Conservation (phyloP, 2,329 filamentous ascomycete species). For the Neofusicoccum parvum region DNA sequence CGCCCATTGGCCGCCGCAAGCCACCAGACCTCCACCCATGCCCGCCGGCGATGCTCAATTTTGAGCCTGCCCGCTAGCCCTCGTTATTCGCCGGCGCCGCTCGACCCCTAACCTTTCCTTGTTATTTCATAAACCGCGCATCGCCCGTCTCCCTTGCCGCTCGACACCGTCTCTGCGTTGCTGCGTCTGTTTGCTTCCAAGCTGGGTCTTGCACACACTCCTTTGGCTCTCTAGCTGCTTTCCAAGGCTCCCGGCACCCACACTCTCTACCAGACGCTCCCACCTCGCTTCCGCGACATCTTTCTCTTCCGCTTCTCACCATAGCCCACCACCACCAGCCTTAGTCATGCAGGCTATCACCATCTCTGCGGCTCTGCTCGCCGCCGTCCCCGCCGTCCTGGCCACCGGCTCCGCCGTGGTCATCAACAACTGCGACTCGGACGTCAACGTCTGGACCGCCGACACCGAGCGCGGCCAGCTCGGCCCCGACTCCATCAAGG, state of each 20-base stretch:
- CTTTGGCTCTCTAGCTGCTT: conserved; percentile 44
- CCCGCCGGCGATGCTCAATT: conserved; percentile 25
- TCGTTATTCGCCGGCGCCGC: conserved; percentile 37
- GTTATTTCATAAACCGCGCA: conserved; percentile 37
- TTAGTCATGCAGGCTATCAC: conserved; percentile 37
- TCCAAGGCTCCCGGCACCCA: conserved; percentile 42
- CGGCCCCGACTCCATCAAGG: conserved; percentile 30
- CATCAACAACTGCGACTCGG: conserved; percentile 42
- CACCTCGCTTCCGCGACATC: neutral
- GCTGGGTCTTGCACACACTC: conserved; percentile 41
- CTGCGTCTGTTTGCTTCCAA: conserved; percentile 31
- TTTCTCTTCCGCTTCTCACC: neutral
- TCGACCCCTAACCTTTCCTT: conserved; percentile 25
- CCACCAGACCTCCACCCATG: conserved; percentile 18
- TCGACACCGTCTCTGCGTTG: conserved; percentile 23
- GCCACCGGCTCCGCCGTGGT: conserved; percentile 31
- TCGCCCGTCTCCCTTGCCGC: conserved; percentile 33
- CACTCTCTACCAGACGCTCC: conserved; percentile 32
- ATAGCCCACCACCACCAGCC: neutral
- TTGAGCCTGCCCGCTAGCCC: conserved; percentile 27
- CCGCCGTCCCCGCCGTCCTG: conserved; percentile 29
- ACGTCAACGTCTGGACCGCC: conserved; percentile 43
- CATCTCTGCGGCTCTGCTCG: conserved; percentile 35
- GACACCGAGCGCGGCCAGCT: conserved; percentile 30
- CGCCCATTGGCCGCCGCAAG: conserved; percentile 20